These are phyloP conservation scores for Aspergillus fructus DNA, from an alignment of 2,329 filamentous ascomycete genomes.

Conservation along the genomic window DNA sequence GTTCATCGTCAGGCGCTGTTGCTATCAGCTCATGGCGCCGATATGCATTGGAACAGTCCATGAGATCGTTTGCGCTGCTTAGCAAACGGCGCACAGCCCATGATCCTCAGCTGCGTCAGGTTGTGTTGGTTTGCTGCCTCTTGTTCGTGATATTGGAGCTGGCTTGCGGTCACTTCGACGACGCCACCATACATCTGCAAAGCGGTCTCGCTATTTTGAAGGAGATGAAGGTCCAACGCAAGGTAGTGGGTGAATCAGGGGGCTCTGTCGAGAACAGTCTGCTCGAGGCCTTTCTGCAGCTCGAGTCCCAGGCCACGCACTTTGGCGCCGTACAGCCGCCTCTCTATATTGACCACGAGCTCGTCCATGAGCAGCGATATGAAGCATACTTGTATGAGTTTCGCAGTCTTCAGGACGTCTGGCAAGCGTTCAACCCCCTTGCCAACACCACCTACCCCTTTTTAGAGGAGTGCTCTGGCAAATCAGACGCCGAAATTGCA, in stretches of 20 bases:
- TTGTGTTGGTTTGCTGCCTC: constrained; percentile 12
- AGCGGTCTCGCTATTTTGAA: constrained; percentile 5
- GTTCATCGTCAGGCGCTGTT: neutral
- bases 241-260: no score
- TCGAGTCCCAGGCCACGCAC: constrained; percentile 3
- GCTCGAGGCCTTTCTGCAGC: constrained; percentile 4
- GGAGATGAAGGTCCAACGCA: neutral
- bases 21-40: constrained; percentile 1
- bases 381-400: neutral
- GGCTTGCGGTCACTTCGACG: constrained; percentile 3
- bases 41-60: constrained; percentile 10
- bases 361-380: neutral
- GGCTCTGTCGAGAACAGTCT: neutral
- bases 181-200: constrained; percentile 7
- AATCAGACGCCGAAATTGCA: constrained; percentile 3
- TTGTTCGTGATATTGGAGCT: constrained; percentile 9
- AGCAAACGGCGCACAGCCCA: neutral
- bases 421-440: neutral
- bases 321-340: neutral
- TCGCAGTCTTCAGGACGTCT: neutral
- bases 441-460: constrained; percentile 11
- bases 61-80: neutral
- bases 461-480: constrained; percentile 6
- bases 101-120: constrained; percentile 6
- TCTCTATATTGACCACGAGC: neutral